Base-by-base conservation (phyloP, 2,329 filamentous ascomycete genomes). In the Dactylonectria macrodidyma region DNA sequence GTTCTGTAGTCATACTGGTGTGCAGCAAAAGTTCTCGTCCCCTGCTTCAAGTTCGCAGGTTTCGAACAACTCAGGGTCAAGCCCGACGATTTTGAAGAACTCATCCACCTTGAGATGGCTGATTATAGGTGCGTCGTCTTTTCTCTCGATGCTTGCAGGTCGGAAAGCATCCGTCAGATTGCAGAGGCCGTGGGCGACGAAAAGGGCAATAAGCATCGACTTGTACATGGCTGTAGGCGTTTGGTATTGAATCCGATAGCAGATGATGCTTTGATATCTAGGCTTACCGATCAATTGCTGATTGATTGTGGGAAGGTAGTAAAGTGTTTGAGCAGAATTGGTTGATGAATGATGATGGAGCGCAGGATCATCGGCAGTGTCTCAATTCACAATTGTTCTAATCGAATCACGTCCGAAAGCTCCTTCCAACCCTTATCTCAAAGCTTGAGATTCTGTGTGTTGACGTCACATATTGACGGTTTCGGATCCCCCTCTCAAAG, bases 1-100 rank as follows among this genome's bases (percentile, higher is more conserved):
- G 19, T 26, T 26, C 11, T 38, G 6, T 24, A 6, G 12, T 6
- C 66, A 56, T 72, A 59, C 73, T 3, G 26, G 59, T 2, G 71
- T 71, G 61, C 73, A 75, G 10, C 48, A 55, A 19, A 72, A 62
- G 38, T 56, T 68, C 54, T 73, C 71, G 19, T 65, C 9, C 19
- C 19, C 19, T 19, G 19, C 19, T 56, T 47, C n/a, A 51, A 52
- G 14, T 66, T 10, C 11, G 51, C 48, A 2, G 47, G 64, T 14
- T 3, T 54, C 30, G 3, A 71, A 72, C 1, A 62, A 16, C 8
- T 59, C 34, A 10, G 64, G 59, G 24, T 75, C 63, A 1, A 75
- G n/a, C 1, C 73, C 73, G 14, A 71, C 75, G 55, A 67, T 58
- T 1, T 66, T 48, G 3, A 56, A 3, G 30, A 72, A 69, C 1